Evolutionary conservation across 495 filamentous ascomycete genomes (phyloP), one percentile per base, ranked within the genome.

Genomic region (Penicillium parvum): DNA sequence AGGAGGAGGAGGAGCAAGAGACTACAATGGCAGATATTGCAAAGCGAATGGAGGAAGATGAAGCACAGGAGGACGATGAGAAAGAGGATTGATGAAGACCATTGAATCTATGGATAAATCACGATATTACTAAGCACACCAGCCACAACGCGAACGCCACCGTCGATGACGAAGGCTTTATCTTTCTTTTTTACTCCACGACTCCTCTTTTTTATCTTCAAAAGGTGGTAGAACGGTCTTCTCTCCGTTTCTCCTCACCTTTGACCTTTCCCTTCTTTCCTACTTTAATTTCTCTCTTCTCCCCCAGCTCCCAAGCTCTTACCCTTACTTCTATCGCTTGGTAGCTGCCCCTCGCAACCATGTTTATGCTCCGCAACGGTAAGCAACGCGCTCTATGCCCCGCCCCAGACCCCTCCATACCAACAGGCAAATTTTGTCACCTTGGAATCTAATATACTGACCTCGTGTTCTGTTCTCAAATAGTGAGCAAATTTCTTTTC

Each of bases 401-500:
- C 60, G 50, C 60, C 46, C 60, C 49, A 53, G 59, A 52, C 60
- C 64, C 66, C 65, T 71, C 58, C 50, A 53, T 53, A 52, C 30
- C 39, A 45, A 37, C 40, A 2, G 35, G 33, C 34, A 29, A 6
- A 18, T 34, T 40, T 20, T 38, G 18, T 42, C 36, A 1, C 32
- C 34, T 48, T 32, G 14, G 5, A n/a, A 5, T 20, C n/a, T n/a
- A n/a, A n/a, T n/a, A n/a, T n/a, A n/a, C n/a, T n/a, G n/a, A n/a
- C n/a, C n/a, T n/a, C n/a, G n/a, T n/a, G n/a, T n/a, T n/a, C n/a
- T n/a, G n/a, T n/a, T 33, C 14, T 42, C 8, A 32, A 32, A 27
- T 45, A 95, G 88, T 94, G 57, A 86, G 86, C 64, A 96, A 95
- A 65, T 82, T 88, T 44, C 77, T 98, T 53, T 97, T 98, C 53